Conservation (phyloP, 306 rosid species). For the Quercus wislizeni region DNA sequence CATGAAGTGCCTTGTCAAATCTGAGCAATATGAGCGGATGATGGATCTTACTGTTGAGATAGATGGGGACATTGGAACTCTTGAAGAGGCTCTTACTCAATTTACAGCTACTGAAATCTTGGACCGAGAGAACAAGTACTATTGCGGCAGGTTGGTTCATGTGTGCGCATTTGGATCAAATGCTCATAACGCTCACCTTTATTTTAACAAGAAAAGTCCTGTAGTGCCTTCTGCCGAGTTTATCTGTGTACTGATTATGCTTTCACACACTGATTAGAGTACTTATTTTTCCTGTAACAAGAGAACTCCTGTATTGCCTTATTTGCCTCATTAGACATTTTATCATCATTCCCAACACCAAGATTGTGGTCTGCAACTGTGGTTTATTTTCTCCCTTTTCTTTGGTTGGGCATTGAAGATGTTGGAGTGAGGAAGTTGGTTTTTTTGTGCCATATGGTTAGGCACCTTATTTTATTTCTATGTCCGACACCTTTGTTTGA, state of each 20-base stretch:
- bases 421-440: not conserved
- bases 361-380: not conserved
- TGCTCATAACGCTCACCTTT: not conserved
- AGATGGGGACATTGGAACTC: conserved; percentile 73
- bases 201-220: not conserved
- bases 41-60: conserved; percentile 88
- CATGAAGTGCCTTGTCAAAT: conserved; percentile 66
- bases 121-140: conserved; percentile 69
- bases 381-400: not conserved
- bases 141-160: conserved; percentile 61
- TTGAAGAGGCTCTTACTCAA: conserved; percentile 84
- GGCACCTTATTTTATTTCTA: not conserved
- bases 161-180: not conserved
- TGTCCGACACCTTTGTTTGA: not conserved
- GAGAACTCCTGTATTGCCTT: not conserved
- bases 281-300: not conserved
- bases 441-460: not conserved
- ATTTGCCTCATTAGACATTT: not conserved
- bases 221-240: not conserved
- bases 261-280: not conserved
- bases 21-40: conserved; percentile 69
- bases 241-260: not conserved
- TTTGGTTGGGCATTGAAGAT: not conserved
- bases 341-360: not conserved
- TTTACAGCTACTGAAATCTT: conserved; percentile 73